Evolutionary conservation across 2,329 filamentous ascomycete genomes (phyloP).

Genomic region (Diaporthe eres): DNA sequence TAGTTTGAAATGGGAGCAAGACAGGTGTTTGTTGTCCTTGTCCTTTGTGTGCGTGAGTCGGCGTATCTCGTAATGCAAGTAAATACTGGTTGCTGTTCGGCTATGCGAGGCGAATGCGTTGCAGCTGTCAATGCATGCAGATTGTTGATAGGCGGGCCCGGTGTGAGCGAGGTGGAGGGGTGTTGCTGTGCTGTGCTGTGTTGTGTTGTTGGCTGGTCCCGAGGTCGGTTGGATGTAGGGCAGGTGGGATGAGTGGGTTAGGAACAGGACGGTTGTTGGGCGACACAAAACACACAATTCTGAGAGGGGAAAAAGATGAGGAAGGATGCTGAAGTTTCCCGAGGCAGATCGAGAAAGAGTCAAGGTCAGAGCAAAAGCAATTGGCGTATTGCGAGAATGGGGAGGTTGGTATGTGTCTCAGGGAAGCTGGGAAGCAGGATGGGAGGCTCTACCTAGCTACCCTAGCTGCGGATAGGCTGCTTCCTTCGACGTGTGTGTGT

Average conservation of each 20-base stretch:
- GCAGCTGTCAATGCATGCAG: slow-evolving; percentile 34
- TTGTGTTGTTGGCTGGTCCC: slow-evolving; percentile 21
- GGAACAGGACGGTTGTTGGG: slow-evolving; percentile 1
- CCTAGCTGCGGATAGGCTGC: slow-evolving; percentile 1
- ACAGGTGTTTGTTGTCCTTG: slow-evolving; percentile 19
- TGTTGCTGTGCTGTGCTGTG: slow-evolving; percentile 18
- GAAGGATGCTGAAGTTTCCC: slow-evolving; percentile 1
- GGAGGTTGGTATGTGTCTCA: slow-evolving; percentile 36
- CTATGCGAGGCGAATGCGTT: slow-evolving; percentile 34
- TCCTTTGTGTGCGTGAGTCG: slow-evolving; percentile 10
- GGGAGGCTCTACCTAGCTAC: slow-evolving; percentile 11
- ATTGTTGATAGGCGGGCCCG: slow-evolving; percentile 19
- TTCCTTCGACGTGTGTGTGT: slow-evolving; percentile 19
- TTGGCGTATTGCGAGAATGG: slow-evolving; percentile 34
- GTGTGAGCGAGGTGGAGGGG: slow-evolving; percentile 23
- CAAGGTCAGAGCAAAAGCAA: slow-evolving; percentile 26
- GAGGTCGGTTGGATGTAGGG: slow-evolving; percentile 5
- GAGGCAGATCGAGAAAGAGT: slow-evolving; percentile 5
- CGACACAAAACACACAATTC: slow-evolving; percentile 16
- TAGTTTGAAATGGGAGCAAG: background rate
- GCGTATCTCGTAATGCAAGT: slow-evolving; percentile 23
- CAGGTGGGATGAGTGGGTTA: background rate
- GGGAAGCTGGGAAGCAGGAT: slow-evolving; percentile 24
- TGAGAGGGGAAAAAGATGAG: slow-evolving; percentile 8
- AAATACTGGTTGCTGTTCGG: slow-evolving; percentile 31